Conservation (phyloP, 352 stramenopile species). For the Pythium apleroticum region DNA sequence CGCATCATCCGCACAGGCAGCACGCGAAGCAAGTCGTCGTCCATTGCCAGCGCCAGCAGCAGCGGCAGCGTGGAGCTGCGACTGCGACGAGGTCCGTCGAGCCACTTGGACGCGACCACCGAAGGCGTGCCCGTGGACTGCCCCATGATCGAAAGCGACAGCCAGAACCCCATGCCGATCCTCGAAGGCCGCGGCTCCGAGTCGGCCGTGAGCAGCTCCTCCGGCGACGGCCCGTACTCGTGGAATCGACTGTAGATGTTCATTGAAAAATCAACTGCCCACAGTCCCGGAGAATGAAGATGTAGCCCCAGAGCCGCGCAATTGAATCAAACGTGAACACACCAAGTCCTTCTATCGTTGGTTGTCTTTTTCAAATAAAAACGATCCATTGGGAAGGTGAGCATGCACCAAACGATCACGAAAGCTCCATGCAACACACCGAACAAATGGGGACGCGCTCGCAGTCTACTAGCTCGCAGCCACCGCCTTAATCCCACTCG, state of each 20-base stretch:
- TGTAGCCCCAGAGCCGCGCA: no score
- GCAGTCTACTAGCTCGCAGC: no score
- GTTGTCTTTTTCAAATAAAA: no score
- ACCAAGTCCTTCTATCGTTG: neutral
- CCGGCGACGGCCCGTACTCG: constrained; percentile 11
- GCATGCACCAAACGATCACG: neutral
- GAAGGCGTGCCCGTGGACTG: constrained; percentile 24
- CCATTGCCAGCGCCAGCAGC: constrained; percentile 5
- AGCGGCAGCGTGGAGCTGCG: neutral
- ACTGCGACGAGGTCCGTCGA: neutral
- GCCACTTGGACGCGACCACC: neutral
- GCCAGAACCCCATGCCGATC: constrained; percentile 34
- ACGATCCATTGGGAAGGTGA: neutral
- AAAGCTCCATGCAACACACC: neutral
- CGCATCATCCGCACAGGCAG: constrained; percentile 4
- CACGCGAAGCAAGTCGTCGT: constrained; percentile 8
- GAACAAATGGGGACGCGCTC: neutral
- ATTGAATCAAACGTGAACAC: neutral
- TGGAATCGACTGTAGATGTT: constrained; percentile 14
- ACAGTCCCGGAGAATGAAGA: no score
- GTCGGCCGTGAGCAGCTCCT: constrained; percentile 18
- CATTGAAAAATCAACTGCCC: constrained; percentile 13
- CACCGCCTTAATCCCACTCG: constrained; percentile 54
- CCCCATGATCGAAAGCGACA: constrained; percentile 47
- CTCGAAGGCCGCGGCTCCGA: constrained; percentile 34